Evolutionary conservation across 306 rosid species (phyloP).

Genomic region (Quercus parvula): DNA sequence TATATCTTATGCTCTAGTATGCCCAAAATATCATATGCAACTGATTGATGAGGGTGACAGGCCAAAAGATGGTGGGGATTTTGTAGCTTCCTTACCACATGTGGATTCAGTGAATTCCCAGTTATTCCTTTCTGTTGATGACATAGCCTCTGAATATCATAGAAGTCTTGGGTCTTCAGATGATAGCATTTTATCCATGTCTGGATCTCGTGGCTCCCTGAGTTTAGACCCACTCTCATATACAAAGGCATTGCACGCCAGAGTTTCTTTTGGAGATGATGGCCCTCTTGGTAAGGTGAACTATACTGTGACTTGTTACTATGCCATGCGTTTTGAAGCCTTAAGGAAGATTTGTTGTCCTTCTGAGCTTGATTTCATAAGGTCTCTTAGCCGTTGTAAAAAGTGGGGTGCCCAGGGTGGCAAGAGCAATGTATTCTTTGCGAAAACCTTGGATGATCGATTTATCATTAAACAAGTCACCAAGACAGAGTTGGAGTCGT

Average conservation of each 20-base stretch:
- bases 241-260: slow-evolving; percentile 71
- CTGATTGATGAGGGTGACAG: slow-evolving; percentile 55
- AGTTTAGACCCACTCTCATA: slow-evolving; percentile 49
- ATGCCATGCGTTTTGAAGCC: slow-evolving; percentile 81
- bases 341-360: slow-evolving; percentile 84
- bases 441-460: slow-evolving; percentile 90
- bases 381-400: slow-evolving; percentile 95
- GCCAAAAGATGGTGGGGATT: slow-evolving; percentile 47
- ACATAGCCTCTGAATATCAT: slow-evolving; percentile 43
- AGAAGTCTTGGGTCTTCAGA: slow-evolving; percentile 61
- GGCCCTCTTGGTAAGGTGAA: slow-evolving; percentile 72
- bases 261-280: slow-evolving; percentile 81
- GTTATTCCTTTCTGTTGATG: slow-evolving; percentile 54
- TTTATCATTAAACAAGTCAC: slow-evolving; percentile 89
- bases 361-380: slow-evolving; percentile 76
- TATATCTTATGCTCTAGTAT: slow-evolving; percentile 71
- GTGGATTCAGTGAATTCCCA: slow-evolving; percentile 54
- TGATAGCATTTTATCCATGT: slow-evolving; percentile 47
- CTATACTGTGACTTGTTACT: slow-evolving; percentile 73
- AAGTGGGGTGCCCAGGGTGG: slow-evolving; percentile 99
- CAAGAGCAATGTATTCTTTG: slow-evolving; percentile 95
- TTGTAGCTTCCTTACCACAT: slow-evolving; percentile 26
- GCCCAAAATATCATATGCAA: slow-evolving; percentile 58
- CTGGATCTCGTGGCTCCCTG: slow-evolving; percentile 64
- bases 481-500: slow-evolving; percentile 93